Conservation (phyloP, 148 eudicot species). For the Persicaria tinctoria region DNA sequence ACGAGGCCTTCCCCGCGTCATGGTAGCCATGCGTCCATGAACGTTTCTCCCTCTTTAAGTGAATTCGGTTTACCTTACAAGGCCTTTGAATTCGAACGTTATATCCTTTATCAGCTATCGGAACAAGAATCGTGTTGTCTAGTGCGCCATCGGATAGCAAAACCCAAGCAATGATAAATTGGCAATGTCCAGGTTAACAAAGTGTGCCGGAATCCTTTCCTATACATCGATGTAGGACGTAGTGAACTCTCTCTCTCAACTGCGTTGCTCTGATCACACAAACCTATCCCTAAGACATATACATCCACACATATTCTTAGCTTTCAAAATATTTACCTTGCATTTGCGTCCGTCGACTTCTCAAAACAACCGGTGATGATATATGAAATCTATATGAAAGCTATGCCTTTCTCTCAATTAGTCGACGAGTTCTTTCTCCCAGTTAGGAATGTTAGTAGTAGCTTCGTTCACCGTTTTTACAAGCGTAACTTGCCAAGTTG, state of each 20-base stretch:
- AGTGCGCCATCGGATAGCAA: too few species aligned
- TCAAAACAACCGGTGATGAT: not conserved
- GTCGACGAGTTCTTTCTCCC: conserved; percentile 2
- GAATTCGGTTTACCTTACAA: too few species aligned
- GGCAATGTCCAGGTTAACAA: too few species aligned
- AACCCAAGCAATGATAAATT: too few species aligned
- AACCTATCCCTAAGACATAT: not conserved
- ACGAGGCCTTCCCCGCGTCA: too few species aligned
- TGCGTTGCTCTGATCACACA: not conserved
- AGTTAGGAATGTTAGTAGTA: conserved; percentile 13
- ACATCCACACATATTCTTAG: not conserved
- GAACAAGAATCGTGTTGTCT: too few species aligned
- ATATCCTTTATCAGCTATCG: too few species aligned
- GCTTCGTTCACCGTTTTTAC: conserved; percentile 20
- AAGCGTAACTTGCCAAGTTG: conserved; percentile 11
- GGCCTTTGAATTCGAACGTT: too few species aligned
- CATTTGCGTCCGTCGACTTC: not conserved
- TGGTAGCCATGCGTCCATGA: too few species aligned
- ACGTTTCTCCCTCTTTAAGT: too few species aligned
- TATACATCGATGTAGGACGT: not conserved
- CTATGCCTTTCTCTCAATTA: not conserved
- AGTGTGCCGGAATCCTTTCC: too few species aligned
- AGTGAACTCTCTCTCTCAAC: not conserved
- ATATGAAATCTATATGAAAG: not conserved
- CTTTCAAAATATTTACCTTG: not conserved